phyloP scores from a whole-genome alignment of 306 rosid genomes.

The Cucurbita moschata region DNA sequence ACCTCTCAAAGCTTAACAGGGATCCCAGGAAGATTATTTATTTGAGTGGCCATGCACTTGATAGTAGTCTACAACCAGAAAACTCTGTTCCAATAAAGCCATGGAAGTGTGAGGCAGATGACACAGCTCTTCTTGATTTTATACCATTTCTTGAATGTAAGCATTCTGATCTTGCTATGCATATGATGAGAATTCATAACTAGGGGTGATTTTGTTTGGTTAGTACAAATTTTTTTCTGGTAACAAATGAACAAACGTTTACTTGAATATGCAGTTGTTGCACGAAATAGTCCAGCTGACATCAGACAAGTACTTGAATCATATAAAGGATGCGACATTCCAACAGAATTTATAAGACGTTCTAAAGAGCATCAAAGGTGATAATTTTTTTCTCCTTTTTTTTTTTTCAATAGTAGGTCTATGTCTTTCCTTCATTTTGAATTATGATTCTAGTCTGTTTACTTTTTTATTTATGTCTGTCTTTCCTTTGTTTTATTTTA shows the following conservation, averaged over 20 bases:
- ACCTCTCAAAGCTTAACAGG: slow-evolving; percentile 79
- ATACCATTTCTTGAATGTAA: slow-evolving; percentile 94
- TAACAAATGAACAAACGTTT: slow-evolving; percentile 8
- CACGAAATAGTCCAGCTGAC: slow-evolving; percentile 78
- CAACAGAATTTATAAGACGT: slow-evolving; percentile 72
- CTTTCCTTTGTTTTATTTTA: neutral
- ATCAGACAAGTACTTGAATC: slow-evolving; percentile 74
- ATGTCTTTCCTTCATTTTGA: neutral
- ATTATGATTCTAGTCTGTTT: no score
- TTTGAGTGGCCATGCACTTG: slow-evolving; percentile 84
- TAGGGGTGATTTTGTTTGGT: neutral
- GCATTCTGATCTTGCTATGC: slow-evolving; percentile 7
- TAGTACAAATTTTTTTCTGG: neutral
- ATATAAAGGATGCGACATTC: slow-evolving; percentile 73
- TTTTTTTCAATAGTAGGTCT: neutral
- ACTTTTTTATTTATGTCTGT: no score
- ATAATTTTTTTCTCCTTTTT: neutral
- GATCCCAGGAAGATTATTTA: slow-evolving; percentile 71
- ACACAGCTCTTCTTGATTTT: slow-evolving; percentile 76
- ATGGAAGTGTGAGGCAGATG: slow-evolving; percentile 62
- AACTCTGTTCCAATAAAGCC: slow-evolving; percentile 68
- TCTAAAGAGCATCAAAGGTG: slow-evolving; percentile 71
- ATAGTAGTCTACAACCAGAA: slow-evolving; percentile 75
- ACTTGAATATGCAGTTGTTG: slow-evolving; percentile 56
- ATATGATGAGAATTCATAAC: neutral